phyloP scores from a whole-genome alignment of 352 stramenopile genomes.

The Phytopythium cucurbitacearum region DNA sequence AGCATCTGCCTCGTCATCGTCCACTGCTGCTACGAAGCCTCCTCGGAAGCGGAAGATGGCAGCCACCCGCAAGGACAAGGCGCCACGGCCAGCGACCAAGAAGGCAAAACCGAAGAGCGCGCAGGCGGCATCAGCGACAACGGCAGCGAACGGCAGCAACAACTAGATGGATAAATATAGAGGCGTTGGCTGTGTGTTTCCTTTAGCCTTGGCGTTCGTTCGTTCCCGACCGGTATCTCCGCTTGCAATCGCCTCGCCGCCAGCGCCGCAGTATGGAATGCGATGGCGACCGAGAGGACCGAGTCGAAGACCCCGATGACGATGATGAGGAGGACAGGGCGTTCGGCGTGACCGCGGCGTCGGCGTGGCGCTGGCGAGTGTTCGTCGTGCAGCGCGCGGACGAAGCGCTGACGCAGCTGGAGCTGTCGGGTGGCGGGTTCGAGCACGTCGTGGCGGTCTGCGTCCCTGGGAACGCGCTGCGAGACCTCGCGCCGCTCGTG shows the following conservation, averaged over 20 bases:
- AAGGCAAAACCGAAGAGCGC: conserved; percentile 25
- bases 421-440: conserved; percentile 26
- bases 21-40: conserved; percentile 15
- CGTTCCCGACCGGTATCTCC: no score
- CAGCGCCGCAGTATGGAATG: no score
- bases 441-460: conserved; percentile 59
- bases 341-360: conserved; percentile 8
- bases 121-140: no score
- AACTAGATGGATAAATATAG: no score
- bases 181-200: no score
- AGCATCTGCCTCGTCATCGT: background rate
- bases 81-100: conserved; percentile 25
- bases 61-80: conserved; percentile 64
- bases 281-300: background rate
- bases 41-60: conserved; percentile 58
- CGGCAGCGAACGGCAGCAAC: no score
- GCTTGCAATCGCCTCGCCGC: no score
- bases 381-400: conserved; percentile 48
- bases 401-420: conserved; percentile 26
- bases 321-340: conserved; percentile 8
- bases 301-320: background rate
- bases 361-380: conserved; percentile 37
- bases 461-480: conserved; percentile 53
- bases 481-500: conserved; percentile 49
- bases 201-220: no score